Conservation (phyloP, 2,329 filamentous ascomycete genomes). For the Colletotrichum cereale region DNA sequence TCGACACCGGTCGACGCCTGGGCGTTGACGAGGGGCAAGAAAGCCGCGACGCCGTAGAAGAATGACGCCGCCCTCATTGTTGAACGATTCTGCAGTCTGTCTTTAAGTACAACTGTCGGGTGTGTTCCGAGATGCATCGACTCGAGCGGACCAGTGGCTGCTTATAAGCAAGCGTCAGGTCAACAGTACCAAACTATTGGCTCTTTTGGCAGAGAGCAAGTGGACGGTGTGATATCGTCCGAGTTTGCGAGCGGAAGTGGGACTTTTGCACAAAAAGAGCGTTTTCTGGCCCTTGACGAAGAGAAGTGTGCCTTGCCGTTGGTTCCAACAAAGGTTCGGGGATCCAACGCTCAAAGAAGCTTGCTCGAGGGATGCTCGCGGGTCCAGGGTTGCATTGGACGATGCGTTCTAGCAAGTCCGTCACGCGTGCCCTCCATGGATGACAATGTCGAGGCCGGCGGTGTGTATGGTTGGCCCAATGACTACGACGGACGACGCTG, state of each 20-base stretch:
- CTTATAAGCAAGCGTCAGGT: background rate
- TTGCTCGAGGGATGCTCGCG: background rate
- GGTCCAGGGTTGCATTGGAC: background rate
- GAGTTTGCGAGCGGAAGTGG: background rate
- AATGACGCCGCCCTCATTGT: constrained; percentile 9
- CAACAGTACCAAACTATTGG: background rate
- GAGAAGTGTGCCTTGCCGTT: background rate
- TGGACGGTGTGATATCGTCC: background rate
- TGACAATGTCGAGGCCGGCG: background rate
- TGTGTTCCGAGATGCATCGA: background rate
- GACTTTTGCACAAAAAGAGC: background rate
- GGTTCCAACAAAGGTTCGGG: background rate
- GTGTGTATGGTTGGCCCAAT: background rate
- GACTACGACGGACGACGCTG: background rate
- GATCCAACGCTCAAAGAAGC: background rate
- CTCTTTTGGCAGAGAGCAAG: background rate
- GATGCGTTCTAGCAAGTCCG: background rate
- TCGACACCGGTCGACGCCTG: background rate
- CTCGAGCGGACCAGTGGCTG: background rate
- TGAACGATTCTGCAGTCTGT: background rate
- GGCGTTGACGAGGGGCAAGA: constrained; percentile 1
- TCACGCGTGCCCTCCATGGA: background rate
- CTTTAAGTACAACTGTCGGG: background rate
- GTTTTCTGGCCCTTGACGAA: background rate
- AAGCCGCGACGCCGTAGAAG: background rate